Base-by-base conservation (phyloP, 1,284 basidiomycete genomes). In the Fomitopsis palustris region DNA sequence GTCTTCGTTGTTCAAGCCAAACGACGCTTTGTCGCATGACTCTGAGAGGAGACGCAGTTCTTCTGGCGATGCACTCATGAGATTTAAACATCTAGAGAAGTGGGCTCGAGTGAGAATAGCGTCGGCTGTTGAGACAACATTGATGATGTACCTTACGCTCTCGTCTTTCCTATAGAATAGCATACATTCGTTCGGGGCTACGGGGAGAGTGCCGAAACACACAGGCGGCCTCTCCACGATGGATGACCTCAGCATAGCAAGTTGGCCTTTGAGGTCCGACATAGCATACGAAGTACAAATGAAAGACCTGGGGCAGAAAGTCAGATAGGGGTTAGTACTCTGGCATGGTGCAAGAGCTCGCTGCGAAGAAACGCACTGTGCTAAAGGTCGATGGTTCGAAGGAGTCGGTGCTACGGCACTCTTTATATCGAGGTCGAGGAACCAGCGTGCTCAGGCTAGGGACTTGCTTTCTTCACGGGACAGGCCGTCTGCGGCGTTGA, bases 11-110 rank as follows among this genome's bases (percentile, higher is more conserved):
- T 61, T 42, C 2, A 61, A 35, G 1, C 69, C 68, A 47, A 70
- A 69, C 8, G 65, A 64, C 5, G 66, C 69, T 6, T 61, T 58
- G 27, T 67, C 63, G 58, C 67, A 68, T 2, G 57, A 45, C 5
- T 61, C 57, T 3, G 62, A 58, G 8, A 70, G 63, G 9, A 53
- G 42, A 25, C 63, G 56, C 2, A 69, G 38, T 21, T 66, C 53
- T 17, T 56, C 55, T 1, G 42, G 53, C 2, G 58, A 57, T 4
- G 63, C 58, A 17, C 45, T 45, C 6, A 42, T 19, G 19, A 49
- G 31, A 42, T 55, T 23, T n/a, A 52, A 25, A 5, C 54, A n/a
- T 27, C 57, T 49, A 25, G 35, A 33, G 35, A 27, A 35, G 14
- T n/a, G 23, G n/a, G 23, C 33, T 9, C 29, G 27, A 4, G 5